A percentile compares a stretch with the other conserved stretches of the same genome.
These are phyloP conservation scores for Pseudocercospora vitis DNA, from an alignment of 2,329 filamentous ascomycete genomes.

Conservation along the genomic window DNA sequence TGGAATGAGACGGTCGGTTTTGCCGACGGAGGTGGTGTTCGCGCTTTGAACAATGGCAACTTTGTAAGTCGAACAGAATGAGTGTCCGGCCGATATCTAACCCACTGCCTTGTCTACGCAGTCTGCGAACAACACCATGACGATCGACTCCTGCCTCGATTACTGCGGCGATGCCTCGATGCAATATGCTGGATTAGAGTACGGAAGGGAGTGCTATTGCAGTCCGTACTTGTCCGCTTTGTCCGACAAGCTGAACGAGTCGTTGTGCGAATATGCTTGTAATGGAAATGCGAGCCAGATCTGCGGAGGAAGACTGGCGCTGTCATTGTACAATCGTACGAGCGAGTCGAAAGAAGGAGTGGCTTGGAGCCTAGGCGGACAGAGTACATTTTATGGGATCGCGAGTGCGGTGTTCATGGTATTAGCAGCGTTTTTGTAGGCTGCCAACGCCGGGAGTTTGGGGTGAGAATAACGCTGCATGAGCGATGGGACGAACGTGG, in stretches of 20 bases:
- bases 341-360: constrained; percentile 22
- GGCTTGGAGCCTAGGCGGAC: constrained; percentile 21
- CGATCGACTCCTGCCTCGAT: constrained; percentile 52
- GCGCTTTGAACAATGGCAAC: constrained; percentile 51
- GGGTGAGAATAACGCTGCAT: no score
- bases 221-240: constrained; percentile 51
- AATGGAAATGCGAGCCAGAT: constrained; percentile 53
- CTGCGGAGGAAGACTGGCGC: constrained; percentile 54
- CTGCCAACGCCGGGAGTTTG: no score
- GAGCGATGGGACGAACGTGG: no score
- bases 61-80: constrained; percentile 42
- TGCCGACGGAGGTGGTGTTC: constrained; percentile 41
- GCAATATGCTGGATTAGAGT: constrained; percentile 58
- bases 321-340: constrained; percentile 37
- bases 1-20: constrained; percentile 56
- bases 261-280: constrained; percentile 54
- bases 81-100: no score
- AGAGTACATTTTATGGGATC: constrained; percentile 21
- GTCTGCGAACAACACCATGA: constrained; percentile 49
- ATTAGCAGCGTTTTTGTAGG: constrained; percentile 20
- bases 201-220: constrained; percentile 62
- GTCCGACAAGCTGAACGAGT: constrained; percentile 49
- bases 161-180: constrained; percentile 48
- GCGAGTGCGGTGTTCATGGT: neutral
- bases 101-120: constrained; percentile 8